Percentiles rank a stretch among this genome's conserved stretches.
Evolutionary conservation across 306 rosid genomes (phyloP).

Genomic region (Lathyrus sativus): DNA sequence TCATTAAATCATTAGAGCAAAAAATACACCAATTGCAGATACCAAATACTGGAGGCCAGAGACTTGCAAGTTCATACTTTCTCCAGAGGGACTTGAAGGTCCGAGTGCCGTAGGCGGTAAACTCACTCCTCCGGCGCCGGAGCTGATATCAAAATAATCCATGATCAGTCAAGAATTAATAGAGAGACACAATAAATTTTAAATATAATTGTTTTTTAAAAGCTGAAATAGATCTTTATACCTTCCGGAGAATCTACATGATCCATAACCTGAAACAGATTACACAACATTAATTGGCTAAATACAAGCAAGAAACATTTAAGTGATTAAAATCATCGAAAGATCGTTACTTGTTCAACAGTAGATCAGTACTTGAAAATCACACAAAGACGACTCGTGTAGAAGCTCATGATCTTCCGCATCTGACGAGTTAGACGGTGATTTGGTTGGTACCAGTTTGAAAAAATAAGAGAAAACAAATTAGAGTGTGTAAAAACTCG

Average conservation of each 20-base stretch:
- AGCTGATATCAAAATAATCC: slow-evolving; percentile 56
- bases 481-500: not conserved
- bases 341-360: not conserved
- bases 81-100: slow-evolving; percentile 58
- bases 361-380: not conserved
- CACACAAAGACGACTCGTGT: not conserved
- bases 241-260: slow-evolving; percentile 88
- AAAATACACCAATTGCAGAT: slow-evolving; percentile 46
- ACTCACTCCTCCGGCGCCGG: slow-evolving; percentile 46
- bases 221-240: no score
- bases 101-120: slow-evolving; percentile 56
- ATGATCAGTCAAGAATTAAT: slow-evolving; percentile 30
- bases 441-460: not conserved
- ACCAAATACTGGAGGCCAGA: slow-evolving; percentile 52
- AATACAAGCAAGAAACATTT: slow-evolving; percentile 30
- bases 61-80: slow-evolving; percentile 51
- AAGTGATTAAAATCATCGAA: not conserved
- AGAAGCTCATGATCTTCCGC: not conserved
- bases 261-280: slow-evolving; percentile 73
- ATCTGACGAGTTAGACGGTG: not conserved
- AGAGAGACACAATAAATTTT: not conserved
- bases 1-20: slow-evolving; percentile 49
- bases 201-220: not conserved
- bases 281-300: slow-evolving; percentile 17
- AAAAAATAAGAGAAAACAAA: not conserved